These are phyloP conservation scores for Vaccinium darrowii DNA, from an alignment of 148 eudicot species.

Conservation along the genomic window DNA sequence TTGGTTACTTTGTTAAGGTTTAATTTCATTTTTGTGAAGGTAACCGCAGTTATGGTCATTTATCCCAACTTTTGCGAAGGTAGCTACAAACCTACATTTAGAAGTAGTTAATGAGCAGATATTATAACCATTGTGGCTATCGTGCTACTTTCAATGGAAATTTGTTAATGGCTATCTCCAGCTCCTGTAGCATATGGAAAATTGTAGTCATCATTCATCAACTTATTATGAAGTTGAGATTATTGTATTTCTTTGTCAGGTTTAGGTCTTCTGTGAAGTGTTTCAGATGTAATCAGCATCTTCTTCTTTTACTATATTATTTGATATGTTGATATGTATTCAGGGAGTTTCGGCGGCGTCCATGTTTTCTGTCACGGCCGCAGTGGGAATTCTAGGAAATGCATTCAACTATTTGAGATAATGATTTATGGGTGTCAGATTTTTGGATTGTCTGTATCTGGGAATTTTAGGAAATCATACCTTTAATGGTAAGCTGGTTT, in stretches of 20 bases:
- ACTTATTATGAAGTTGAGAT: background rate
- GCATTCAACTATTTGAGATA: background rate
- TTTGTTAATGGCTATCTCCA: background rate
- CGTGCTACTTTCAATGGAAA: background rate
- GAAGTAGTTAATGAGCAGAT: background rate
- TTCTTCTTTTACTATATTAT: background rate
- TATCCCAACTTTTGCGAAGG: background rate
- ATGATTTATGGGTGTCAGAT: slow-evolving; percentile 11
- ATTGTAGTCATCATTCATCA: background rate
- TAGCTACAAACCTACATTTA: background rate
- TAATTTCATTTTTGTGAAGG: background rate
- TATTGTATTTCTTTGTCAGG: background rate
- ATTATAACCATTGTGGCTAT: background rate
- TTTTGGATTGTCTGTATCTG: slow-evolving; percentile 13
- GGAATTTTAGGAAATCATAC: slow-evolving; percentile 16
- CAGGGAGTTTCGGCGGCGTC: background rate
- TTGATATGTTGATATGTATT: slow-evolving; percentile 1
- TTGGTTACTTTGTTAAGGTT: background rate
- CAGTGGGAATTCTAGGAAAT: background rate
- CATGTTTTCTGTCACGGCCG: background rate
- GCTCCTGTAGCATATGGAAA: background rate
- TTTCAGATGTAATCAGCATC: background rate
- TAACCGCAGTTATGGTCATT: background rate
- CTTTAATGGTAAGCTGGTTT: background rate
- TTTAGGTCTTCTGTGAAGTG: background rate